phyloP scores from a whole-genome alignment of 306 rosid genomes.

The Cucumis cinereus region DNA sequence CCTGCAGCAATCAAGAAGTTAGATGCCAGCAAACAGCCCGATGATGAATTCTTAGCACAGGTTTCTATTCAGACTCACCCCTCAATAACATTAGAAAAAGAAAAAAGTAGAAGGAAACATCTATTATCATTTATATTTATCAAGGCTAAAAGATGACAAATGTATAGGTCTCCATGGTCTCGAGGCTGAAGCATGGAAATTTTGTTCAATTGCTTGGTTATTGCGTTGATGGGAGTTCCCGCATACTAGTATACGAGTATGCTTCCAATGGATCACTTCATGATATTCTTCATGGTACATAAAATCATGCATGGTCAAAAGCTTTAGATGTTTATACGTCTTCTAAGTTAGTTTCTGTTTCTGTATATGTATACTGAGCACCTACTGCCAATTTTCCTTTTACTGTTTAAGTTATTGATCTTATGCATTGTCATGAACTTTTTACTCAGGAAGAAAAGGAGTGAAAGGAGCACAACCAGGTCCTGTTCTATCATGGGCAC shows the following conservation, averaged over 20 bases:
- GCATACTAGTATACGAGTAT: conserved; percentile 8
- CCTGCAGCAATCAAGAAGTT: conserved; percentile 11
- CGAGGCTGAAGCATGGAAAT: conserved; percentile 11
- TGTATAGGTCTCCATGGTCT: conserved; percentile 12
- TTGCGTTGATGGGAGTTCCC: conserved; percentile 12
- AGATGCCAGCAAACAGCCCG: conserved; percentile 11
- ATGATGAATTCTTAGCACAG: conserved; percentile 13
- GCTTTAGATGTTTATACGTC: background rate
- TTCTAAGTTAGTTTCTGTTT: background rate
- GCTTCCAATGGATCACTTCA: conserved; percentile 16
- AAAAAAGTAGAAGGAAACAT: background rate
- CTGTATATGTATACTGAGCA: background rate
- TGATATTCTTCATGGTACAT: conserved; percentile 12
- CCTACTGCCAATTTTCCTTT: background rate
- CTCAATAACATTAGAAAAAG: background rate
- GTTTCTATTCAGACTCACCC: background rate
- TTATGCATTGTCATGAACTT: background rate
- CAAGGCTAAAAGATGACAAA: background rate
- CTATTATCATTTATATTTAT: background rate
- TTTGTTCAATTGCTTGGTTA: conserved; percentile 15
- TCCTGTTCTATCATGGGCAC: conserved; percentile 12
- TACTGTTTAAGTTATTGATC: background rate
- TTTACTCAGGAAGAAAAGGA: conserved; percentile 10
- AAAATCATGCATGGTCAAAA: background rate
- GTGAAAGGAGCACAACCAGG: conserved; percentile 15